Evolutionary conservation across 2,329 filamentous ascomycete genomes (phyloP), one percentile per base, ranked within the genome.

Genomic region (Endoconidiophora polonica): DNA sequence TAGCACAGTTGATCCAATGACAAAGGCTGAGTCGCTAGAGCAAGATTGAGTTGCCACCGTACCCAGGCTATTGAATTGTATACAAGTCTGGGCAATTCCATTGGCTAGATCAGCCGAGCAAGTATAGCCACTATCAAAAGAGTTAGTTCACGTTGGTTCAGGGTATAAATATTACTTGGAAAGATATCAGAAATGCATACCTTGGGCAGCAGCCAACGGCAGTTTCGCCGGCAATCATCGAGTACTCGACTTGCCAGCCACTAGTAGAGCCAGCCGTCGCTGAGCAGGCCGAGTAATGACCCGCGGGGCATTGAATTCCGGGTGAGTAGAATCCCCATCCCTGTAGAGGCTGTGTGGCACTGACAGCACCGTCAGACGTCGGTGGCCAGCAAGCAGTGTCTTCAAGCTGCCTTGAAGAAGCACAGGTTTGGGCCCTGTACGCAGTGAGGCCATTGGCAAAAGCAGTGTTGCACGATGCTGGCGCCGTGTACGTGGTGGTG

Each of bases 251-350:
- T n/a, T 54, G 20, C 53, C 56, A 61, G 2, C 55, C 55, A 3
- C 55, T 53, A 3, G 54, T 54, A 3, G 55, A 56, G n/a, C 56
- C 57, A 2, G 49, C 57, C 0, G 57, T 59, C 2, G 61, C 59
- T n/a, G 56, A 56, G 46, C 63, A 66, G 1, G 61, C 58, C 4
- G 61, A 56, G 12, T 50, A 56, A 52, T 64, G 61, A 6, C 62
- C 63, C 3, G 46, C 44, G 0, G 63, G 63, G 48, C 63, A 65
- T 1, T 53, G 50, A 7, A 63, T 33, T 0, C 62, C 63, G 0
- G 63, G 63, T 3, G 62, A 65, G 49, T 65, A 65, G 49, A 62
- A 63, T 5, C 63, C 62, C 60, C 62, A 60, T 22, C 61, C 62
- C 6, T 50, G 45, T 12, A 64, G 49, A 3, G 59, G 54, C 2